Base-by-base conservation (phyloP, 306 rosid species). In the Abrus pulchellus region DNA sequence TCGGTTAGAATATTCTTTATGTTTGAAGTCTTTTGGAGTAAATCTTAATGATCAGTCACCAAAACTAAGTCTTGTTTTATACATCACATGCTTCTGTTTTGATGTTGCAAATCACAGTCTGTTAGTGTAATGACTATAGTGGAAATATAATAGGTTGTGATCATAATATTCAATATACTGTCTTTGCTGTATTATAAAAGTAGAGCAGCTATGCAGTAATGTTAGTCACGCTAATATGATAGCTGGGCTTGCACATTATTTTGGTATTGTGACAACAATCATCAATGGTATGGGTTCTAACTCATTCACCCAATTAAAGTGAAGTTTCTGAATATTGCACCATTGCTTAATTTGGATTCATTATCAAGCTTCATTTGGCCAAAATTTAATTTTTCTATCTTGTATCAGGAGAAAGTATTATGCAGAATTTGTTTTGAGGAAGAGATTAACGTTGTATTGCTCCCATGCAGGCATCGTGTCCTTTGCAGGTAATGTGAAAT, bases 381-480 rank as follows among this genome's bases (percentile, higher is more conserved):
- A 44, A 20, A 20, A 80, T 79, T 52, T 80, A 12, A 41, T 78
- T 73, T 64, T 59, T 14, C 57, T 68, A 12, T 69, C 47, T 61
- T 76, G 52, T 81, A 30, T 67, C 93, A 96, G 99, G 99, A 96
- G 86, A 96, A 93, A 80, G 97, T 96, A 80, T 63, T 96, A 2
- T 96, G 99, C 83, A 87, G 99, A 72, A 87, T 96, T 77, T 96
- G 99, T 88, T 96, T 96, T 0, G 98, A 92, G 90, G 81, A 92
- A 76, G 97, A 96, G 79, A 96, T 96, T 76, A 84, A 90, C n/a
- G 87, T 93, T 34, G 98, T 96, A 69, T 81, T 96, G 70, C 97
- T 96, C 76, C 99, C 99, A 7, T 96, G 99, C 27, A 79, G 97
- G 86, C 99, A 96, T 77, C 97, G 93, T 0, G 86, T 92, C 66